These are phyloP conservation scores for Aspergillus sp. DNA, from an alignment of 2,329 filamentous ascomycete genomes.

Conservation along the genomic window DNA sequence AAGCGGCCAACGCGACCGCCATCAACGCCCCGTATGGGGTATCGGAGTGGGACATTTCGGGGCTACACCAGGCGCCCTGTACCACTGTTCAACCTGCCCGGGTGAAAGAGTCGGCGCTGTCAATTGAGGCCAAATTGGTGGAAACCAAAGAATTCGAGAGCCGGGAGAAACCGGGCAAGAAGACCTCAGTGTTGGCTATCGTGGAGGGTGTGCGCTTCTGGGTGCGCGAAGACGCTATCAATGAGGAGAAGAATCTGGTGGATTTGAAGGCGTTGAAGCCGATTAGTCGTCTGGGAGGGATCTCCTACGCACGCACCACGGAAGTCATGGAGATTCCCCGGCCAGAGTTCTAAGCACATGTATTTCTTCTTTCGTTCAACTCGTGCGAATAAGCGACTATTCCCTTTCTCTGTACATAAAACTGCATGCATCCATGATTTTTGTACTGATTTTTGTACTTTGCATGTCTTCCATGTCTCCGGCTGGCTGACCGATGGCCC, in stretches of 20 bases:
- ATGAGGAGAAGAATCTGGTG: slow-evolving; percentile 64
- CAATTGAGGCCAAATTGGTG: slow-evolving; percentile 71
- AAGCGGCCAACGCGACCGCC: slow-evolving; percentile 75
- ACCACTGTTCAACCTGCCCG: slow-evolving; percentile 60
- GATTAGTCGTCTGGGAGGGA: slow-evolving; percentile 71
- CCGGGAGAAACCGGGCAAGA: slow-evolving; percentile 60
- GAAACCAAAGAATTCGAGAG: slow-evolving; percentile 70
- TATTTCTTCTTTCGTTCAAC: background rate
- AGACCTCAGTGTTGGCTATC: slow-evolving; percentile 64
- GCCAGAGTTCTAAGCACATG: slow-evolving; percentile 15
- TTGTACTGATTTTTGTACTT: too few relatives aligned
- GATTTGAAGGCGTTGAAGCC: slow-evolving; percentile 70
- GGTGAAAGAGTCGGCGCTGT: slow-evolving; percentile 74
- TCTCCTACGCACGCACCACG: slow-evolving; percentile 66
- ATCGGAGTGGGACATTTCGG: slow-evolving; percentile 71
- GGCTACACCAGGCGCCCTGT: slow-evolving; percentile 62
- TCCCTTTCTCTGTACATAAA: too few relatives aligned
- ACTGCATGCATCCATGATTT: too few relatives aligned
- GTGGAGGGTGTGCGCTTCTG: slow-evolving; percentile 83
- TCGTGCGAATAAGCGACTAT: too few relatives aligned
- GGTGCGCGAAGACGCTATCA: slow-evolving; percentile 80
- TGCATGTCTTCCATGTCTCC: background rate
- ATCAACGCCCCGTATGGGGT: slow-evolving; percentile 70
- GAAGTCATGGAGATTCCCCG: slow-evolving; percentile 62
- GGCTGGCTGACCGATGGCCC: background rate